phyloP scores from a whole-genome alignment of 2,329 filamentous ascomycete genomes.

The Helotiales sp. region DNA sequence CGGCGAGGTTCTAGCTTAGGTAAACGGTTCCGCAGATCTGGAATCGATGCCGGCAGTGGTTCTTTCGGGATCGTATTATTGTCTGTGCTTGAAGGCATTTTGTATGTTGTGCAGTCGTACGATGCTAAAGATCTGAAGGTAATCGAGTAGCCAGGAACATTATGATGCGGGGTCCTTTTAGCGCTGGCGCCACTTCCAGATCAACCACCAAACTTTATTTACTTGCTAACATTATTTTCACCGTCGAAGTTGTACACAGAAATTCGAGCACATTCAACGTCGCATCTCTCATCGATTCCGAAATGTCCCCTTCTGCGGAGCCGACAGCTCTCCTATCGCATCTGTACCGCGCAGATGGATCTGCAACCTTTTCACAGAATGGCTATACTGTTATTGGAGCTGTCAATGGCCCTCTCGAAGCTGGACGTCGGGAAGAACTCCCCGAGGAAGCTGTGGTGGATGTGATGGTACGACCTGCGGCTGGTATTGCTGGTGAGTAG shows the following conservation, averaged over 20 bases:
- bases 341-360: conserved; percentile 75
- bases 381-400: conserved; percentile 82
- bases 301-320: conserved; percentile 48
- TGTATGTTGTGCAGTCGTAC: conserved; percentile 13
- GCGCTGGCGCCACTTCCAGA: too few species aligned
- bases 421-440: conserved; percentile 82
- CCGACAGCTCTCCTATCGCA: conserved; percentile 51
- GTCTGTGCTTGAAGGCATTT: conserved; percentile 31
- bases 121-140: neutral
- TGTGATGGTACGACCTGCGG: conserved; percentile 82
- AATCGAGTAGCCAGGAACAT: neutral
- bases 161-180: neutral
- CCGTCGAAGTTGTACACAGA: neutral
- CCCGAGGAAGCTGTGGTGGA: conserved; percentile 90
- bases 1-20: conserved; percentile 68
- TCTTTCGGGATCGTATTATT: conserved; percentile 9
- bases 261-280: neutral
- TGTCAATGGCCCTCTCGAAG: conserved; percentile 92
- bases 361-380: conserved; percentile 71
- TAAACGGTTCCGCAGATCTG: conserved; percentile 56
- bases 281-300: neutral
- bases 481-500: conserved; percentile 73
- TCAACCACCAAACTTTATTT: too few species aligned
- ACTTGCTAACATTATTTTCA: too few species aligned
- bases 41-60: conserved; percentile 33